Evolutionary conservation across 768 basidiomycete genomes (phyloP), one percentile per base, ranked within the genome.

Genomic region (Russula foetens): DNA sequence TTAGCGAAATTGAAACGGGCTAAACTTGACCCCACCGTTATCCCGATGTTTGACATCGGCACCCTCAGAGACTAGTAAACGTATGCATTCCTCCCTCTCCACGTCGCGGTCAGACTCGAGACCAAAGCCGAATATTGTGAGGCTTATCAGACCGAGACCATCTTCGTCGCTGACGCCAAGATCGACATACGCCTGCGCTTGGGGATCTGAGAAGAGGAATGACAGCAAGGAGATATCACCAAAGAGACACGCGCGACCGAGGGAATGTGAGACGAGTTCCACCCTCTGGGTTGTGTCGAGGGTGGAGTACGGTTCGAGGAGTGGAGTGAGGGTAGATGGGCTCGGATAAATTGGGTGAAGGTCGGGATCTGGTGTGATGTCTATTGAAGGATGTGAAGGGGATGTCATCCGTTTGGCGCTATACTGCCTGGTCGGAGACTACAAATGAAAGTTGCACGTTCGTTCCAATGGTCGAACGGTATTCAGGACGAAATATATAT

Each of bases 1-100:
- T 52, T 38, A 56, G 31, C 3, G 31, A 46, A 7, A 54, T 35
- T 48, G 21, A 55, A 26, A 39, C 35, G 48, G 33, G 29, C 15
- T 41, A 51, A 43, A 8, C 26, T 4, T 46, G 43, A n/a, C 71
- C 80, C 45, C 65, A 88, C 89, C 81, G 67, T 85, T 77, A 71
- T 92, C 90, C 45, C 81, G 75, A 39, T 67, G 61, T 49, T 74
- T 73, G 45, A 88, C 72, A 69, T 89, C 81, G 24, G 88, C 86
- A 45, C 92, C 91, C 71, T 89, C 89, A 48, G 83, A 78, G 14
- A 91, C 83, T 44, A 96, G 77, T 48, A 90, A 74, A 58, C 92
- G 79, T 7, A 94, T 87, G 66, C 88, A 90, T 71, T 97, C 93
- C 72, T 97, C 94, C 64, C 90, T 80, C 68, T 98, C 95, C 46